A percentile compares a stretch with the other conserved stretches of the same genome.
Evolutionary conservation across 805 yeast genomes (phyloP).

Genomic region (Kuraishia cidri): DNA sequence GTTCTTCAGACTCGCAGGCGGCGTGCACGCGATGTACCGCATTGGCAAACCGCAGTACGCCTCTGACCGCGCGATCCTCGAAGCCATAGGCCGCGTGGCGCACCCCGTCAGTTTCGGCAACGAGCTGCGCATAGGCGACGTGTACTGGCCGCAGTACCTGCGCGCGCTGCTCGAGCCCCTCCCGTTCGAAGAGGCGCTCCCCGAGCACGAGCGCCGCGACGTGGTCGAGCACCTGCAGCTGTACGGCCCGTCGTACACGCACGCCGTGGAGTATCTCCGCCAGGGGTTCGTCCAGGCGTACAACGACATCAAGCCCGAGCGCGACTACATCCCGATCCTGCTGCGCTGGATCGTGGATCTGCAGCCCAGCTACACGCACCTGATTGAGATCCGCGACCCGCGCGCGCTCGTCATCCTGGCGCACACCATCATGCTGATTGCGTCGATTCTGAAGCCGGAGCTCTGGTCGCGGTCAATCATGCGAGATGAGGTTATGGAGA

Average conservation of each 20-base stretch:
- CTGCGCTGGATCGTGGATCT: conserved; percentile 8
- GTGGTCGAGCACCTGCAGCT: background rate
- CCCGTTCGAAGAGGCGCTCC: background rate
- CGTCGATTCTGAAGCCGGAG: too few relatives aligned
- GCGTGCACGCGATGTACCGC: background rate
- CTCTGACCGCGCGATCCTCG: background rate
- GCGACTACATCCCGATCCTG: conserved; percentile 8
- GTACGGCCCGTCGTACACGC: conserved; percentile 2
- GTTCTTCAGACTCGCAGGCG: conserved; percentile 11
- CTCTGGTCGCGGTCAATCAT: too few relatives aligned
- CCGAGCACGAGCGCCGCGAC: background rate
- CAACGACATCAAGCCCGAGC: conserved; percentile 4
- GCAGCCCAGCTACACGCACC: conserved; percentile 3
- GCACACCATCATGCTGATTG: conserved; percentile 10
- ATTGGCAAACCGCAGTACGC: conserved; percentile 1
- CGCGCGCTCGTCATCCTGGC: conserved; percentile 11
- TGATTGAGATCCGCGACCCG: conserved; percentile 10
- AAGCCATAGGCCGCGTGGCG: background rate
- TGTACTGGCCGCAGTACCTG: conserved; percentile 14
- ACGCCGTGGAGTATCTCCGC: conserved; percentile 3
- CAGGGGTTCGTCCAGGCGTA: conserved; percentile 4
- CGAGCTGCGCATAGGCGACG: conserved; percentile 7
- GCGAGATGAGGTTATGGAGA: too few relatives aligned
- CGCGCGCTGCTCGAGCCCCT: conserved; percentile 10
- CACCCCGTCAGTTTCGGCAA: conserved; percentile 5